Conservation (phyloP, 495 filamentous ascomycete genomes). For the Penicillium paxilli region DNA sequence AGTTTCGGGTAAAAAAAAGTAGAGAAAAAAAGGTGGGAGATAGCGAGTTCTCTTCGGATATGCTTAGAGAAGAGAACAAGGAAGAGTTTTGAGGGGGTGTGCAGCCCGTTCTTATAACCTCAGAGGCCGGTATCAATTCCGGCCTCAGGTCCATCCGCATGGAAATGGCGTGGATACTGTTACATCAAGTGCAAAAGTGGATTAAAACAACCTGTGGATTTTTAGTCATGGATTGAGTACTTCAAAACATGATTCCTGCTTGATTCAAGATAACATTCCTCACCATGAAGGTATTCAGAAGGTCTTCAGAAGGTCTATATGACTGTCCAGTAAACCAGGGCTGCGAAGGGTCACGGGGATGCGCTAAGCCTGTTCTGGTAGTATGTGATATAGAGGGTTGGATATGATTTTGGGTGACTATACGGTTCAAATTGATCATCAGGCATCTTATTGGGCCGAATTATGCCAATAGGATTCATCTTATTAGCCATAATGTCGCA, state of each 20-base stretch:
- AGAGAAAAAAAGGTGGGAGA: conserved; percentile 9
- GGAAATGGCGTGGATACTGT: conserved; percentile 26
- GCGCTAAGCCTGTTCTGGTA: conserved; percentile 33
- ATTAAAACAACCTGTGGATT: not conserved
- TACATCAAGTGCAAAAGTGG: conserved; percentile 9
- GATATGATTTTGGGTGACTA: not conserved
- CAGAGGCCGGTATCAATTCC: conserved; percentile 56
- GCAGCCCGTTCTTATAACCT: conserved; percentile 53
- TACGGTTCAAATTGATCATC: not conserved
- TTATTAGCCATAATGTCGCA: not conserved
- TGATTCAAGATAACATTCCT: conserved; percentile 6
- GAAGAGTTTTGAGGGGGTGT: conserved; percentile 28
- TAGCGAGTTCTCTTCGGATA: conserved; percentile 4
- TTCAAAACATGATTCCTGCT: not conserved
- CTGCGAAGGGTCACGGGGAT: conserved; percentile 30
- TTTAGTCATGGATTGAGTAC: not conserved
- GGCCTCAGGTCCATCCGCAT: conserved; percentile 20
- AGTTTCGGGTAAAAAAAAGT: conserved; percentile 12
- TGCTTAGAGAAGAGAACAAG: conserved; percentile 18
- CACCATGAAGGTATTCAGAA: conserved; percentile 13
- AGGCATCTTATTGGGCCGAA: not conserved
- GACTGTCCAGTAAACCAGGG: conserved; percentile 29
- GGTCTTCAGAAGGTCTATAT: conserved; percentile 33
- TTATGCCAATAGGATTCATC: no score
- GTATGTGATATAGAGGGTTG: not conserved